phyloP scores from a whole-genome alignment of 2,329 filamentous ascomycete species.

The Pseudopyrenochaeta lycopersici region DNA sequence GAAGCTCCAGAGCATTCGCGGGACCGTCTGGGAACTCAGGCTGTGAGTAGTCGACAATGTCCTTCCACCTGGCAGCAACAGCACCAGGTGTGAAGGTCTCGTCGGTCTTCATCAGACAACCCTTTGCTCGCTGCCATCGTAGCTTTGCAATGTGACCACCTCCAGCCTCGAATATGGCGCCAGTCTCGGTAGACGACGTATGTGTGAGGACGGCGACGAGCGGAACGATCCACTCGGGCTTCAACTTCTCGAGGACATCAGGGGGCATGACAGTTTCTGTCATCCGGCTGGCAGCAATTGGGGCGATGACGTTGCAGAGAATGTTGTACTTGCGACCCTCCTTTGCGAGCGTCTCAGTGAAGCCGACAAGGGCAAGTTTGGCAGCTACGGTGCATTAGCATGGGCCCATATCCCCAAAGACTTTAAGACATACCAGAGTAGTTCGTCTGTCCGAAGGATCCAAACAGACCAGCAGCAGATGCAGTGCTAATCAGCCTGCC shows the following conservation, averaged over 20 bases:
- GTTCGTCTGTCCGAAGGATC: constrained; percentile 94
- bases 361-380: constrained; percentile 93
- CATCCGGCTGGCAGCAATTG: constrained; percentile 94
- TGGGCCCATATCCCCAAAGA: background rate
- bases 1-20: constrained; percentile 85
- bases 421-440: constrained; percentile 72
- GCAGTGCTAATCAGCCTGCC: constrained; percentile 96
- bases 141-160: constrained; percentile 93
- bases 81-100: constrained; percentile 87
- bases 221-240: constrained; percentile 95
- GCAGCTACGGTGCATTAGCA: constrained; percentile 67
- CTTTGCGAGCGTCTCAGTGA: constrained; percentile 97
- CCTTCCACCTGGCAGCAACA: constrained; percentile 87
- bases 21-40: constrained; percentile 84
- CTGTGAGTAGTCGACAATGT: constrained; percentile 85
- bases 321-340: constrained; percentile 99
- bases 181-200: constrained; percentile 86
- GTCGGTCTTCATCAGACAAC: constrained; percentile 89
- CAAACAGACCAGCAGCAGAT: constrained; percentile 94
- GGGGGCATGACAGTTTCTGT: constrained; percentile 94
- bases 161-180: constrained; percentile 91
- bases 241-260: constrained; percentile 84
- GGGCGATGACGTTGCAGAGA: constrained; percentile 90
- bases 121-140: constrained; percentile 91
- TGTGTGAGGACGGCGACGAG: constrained; percentile 89